phyloP scores from a whole-genome alignment of 352 stramenopile species.

The Globisporangium megalacanthum region DNA sequence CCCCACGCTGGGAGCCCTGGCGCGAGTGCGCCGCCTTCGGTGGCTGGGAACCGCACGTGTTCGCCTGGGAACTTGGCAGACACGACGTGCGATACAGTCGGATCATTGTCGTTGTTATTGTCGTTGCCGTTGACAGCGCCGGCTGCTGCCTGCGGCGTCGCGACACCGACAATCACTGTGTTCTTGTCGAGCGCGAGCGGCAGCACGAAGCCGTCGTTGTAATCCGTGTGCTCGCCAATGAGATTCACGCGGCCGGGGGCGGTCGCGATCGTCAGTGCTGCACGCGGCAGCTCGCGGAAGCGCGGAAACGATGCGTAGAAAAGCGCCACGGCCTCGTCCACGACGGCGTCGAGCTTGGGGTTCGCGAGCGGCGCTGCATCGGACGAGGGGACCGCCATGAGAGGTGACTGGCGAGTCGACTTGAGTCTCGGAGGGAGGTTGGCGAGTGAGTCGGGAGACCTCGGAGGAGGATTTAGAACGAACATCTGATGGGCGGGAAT shows the following conservation, averaged over 20 bases:
- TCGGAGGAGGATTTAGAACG: no score
- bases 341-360: conserved; percentile 20
- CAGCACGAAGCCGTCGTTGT: conserved; percentile 95
- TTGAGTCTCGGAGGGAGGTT: no score
- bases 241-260: conserved; percentile 95
- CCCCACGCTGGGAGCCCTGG: conserved; percentile 70
- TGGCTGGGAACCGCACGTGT: conserved; percentile 40
- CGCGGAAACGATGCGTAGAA: conserved; percentile 55
- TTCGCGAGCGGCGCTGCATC: conserved; percentile 1
- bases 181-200: conserved; percentile 90
- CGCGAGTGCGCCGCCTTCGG: conserved; percentile 42
- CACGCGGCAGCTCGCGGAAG: conserved; percentile 25
- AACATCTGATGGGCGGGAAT: not conserved
- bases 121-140: not conserved
- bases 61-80: conserved; percentile 56
- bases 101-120: conserved; percentile 18
- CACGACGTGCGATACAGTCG: conserved; percentile 29
- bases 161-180: conserved; percentile 78
- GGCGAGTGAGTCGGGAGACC: no score
- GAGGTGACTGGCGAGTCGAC: no score
- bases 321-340: conserved; percentile 51
- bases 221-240: conserved; percentile 96
- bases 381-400: not conserved
- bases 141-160: conserved; percentile 7
- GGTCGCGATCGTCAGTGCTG: conserved; percentile 45